phyloP scores from a whole-genome alignment of 768 basidiomycete species.

The Termitomyces bulborhizus region DNA sequence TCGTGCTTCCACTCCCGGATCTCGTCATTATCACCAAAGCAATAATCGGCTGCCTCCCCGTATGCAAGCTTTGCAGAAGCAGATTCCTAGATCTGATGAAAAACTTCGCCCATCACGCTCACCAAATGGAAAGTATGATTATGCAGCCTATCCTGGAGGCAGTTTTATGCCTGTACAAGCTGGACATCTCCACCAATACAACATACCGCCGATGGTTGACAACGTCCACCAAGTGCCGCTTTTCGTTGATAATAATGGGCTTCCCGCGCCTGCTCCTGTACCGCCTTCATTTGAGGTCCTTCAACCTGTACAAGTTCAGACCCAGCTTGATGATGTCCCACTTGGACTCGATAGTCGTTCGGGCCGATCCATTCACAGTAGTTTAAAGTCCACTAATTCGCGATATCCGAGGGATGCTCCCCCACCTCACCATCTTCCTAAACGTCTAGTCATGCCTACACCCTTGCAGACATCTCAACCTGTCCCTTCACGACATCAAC shows the following conservation, averaged over 20 bases:
- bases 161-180: background rate
- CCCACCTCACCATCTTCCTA: slow-evolving; percentile 42
- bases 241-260: slow-evolving; percentile 8
- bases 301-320: background rate
- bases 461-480: slow-evolving; percentile 42
- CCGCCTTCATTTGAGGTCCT: slow-evolving; percentile 3
- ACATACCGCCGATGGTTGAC: slow-evolving; percentile 8
- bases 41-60: slow-evolving; percentile 14
- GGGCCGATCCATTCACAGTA: slow-evolving; percentile 11
- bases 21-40: slow-evolving; percentile 7
- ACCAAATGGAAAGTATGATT: background rate
- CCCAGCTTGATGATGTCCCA: background rate
- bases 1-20: slow-evolving; percentile 5
- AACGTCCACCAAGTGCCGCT: slow-evolving; percentile 3
- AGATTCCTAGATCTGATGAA: slow-evolving; percentile 11
- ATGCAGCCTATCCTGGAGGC: background rate
- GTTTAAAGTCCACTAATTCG: slow-evolving; percentile 11
- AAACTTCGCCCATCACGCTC: slow-evolving; percentile 9
- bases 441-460: slow-evolving; percentile 68
- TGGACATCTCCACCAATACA: slow-evolving; percentile 1
- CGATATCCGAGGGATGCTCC: slow-evolving; percentile 11
- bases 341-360: slow-evolving; percentile 1
- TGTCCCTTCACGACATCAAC: slow-evolving; percentile 11
- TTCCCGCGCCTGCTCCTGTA: slow-evolving; percentile 7
- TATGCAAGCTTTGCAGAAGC: slow-evolving; percentile 17